These are phyloP conservation scores for Zasmidium angulare DNA, from an alignment of 2,329 filamentous ascomycete genomes.

Conservation along the genomic window DNA sequence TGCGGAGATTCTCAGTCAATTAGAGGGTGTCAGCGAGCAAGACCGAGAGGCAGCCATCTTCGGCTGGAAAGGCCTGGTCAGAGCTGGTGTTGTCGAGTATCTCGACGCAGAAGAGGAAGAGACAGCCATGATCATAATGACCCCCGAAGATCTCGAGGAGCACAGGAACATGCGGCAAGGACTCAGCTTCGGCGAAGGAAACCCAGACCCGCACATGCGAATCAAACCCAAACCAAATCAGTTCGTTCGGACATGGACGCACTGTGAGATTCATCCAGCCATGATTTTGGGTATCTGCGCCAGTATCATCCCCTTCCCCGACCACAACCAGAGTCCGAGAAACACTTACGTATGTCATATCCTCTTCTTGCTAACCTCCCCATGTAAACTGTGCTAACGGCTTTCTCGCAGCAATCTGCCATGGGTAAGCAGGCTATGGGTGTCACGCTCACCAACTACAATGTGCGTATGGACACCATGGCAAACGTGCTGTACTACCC, in stretches of 20 bases:
- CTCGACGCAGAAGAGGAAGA: slow-evolving; percentile 98
- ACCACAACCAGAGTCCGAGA: slow-evolving; percentile 97
- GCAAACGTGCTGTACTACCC: slow-evolving; percentile 98
- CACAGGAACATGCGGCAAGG: slow-evolving; percentile 42
- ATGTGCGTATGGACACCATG: slow-evolving; percentile 98
- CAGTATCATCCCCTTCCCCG: slow-evolving; percentile 98
- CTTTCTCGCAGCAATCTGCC: slow-evolving; percentile 74
- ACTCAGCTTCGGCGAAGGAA: slow-evolving; percentile 52
- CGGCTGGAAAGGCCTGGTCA: slow-evolving; percentile 85
- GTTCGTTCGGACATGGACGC: slow-evolving; percentile 88
- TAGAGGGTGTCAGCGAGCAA: slow-evolving; percentile 55
- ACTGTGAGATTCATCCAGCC: slow-evolving; percentile 98
- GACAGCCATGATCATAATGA: slow-evolving; percentile 99
- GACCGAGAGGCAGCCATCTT: slow-evolving; percentile 63
- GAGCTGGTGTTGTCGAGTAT: slow-evolving; percentile 87
- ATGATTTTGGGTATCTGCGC: slow-evolving; percentile 99
- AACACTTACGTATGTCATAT: slow-evolving; percentile 65
- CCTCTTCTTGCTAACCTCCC: background rate
- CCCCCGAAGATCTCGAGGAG: slow-evolving; percentile 84
- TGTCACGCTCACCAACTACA: slow-evolving; percentile 96
- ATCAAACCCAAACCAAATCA: slow-evolving; percentile 86
- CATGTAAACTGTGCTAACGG: slow-evolving; percentile 1
- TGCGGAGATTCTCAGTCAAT: slow-evolving; percentile 51
- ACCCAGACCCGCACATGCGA: slow-evolving; percentile 74
- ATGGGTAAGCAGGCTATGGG: slow-evolving; percentile 99